Conservation (phyloP, 129 eudicot species). For the Tagetes patula region DNA sequence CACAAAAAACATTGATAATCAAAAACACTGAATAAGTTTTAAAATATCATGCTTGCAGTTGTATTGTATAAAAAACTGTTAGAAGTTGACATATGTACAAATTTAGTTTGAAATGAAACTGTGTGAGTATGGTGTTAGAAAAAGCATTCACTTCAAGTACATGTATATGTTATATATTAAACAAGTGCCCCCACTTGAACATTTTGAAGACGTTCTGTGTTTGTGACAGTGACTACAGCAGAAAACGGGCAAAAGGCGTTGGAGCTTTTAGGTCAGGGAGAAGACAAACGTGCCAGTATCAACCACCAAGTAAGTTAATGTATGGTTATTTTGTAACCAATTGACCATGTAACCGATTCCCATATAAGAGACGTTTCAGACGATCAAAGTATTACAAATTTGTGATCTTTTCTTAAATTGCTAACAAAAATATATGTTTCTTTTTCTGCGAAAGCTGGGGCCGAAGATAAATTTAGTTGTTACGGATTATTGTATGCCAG, state of each 20-base stretch:
- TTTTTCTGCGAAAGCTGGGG: slow-evolving; percentile 35
- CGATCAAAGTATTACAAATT: not conserved
- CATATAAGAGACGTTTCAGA: not conserved
- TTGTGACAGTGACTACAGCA: slow-evolving; percentile 55
- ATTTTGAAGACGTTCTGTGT: slow-evolving; percentile 10
- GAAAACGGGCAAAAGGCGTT: slow-evolving; percentile 62
- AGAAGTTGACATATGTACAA: not conserved
- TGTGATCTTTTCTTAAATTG: slow-evolving; percentile 8
- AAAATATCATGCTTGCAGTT: not conserved
- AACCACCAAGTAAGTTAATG: slow-evolving; percentile 35
- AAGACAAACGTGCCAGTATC: slow-evolving; percentile 27
- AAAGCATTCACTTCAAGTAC: not conserved
- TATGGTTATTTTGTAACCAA: not conserved
- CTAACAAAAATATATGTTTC: slow-evolving; percentile 5
- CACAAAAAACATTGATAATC: not conserved
- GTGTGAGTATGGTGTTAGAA: not conserved
- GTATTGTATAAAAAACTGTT: not conserved
- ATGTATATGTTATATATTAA: not conserved
- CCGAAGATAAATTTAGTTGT: slow-evolving; percentile 61
- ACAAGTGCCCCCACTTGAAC: slow-evolving; percentile 11
- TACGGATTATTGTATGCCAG: slow-evolving; percentile 82
- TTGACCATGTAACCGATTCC: not conserved
- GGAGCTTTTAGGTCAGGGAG: slow-evolving; percentile 56
- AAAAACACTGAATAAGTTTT: not conserved
- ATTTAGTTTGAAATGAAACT: not conserved